A percentile compares a stretch with the other conserved stretches of the same genome.
These are phyloP conservation scores for Colletotrichum endophyticum DNA, from an alignment of 2,329 filamentous ascomycete species.

Conservation along the genomic window DNA sequence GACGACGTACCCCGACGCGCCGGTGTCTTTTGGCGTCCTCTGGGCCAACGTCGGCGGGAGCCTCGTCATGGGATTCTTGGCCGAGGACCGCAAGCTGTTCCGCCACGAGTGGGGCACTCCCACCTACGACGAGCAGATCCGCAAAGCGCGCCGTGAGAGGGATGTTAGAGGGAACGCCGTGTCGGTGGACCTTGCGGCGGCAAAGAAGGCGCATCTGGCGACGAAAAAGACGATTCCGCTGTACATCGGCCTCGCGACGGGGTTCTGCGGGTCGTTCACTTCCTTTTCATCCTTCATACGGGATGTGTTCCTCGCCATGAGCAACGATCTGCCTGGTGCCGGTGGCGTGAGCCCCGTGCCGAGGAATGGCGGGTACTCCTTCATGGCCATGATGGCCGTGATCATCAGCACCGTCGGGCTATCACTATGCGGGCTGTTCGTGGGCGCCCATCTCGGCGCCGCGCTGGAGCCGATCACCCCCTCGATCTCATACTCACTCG, in stretches of 20 bases:
- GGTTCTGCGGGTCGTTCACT: slow-evolving; percentile 89
- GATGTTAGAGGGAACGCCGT: slow-evolving; percentile 44
- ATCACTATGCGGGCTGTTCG: slow-evolving; percentile 70
- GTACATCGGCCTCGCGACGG: slow-evolving; percentile 85
- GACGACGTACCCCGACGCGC: slow-evolving; percentile 79
- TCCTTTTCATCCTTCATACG: slow-evolving; percentile 88
- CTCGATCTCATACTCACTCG: slow-evolving; percentile 60
- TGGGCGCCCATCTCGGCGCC: slow-evolving; percentile 78
- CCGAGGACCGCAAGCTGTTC: slow-evolving; percentile 80
- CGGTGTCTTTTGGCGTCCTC: slow-evolving; percentile 73
- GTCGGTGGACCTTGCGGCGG: slow-evolving; percentile 43
- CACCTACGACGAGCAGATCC: slow-evolving; percentile 39
- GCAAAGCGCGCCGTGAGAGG: slow-evolving; percentile 36
- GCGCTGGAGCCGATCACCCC: slow-evolving; percentile 63
- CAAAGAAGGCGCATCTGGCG: slow-evolving; percentile 63
- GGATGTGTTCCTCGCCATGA: slow-evolving; percentile 79
- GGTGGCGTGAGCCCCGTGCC: slow-evolving; percentile 35
- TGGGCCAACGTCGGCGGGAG: slow-evolving; percentile 91
- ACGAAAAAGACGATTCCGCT: slow-evolving; percentile 86
- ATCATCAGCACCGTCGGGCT: slow-evolving; percentile 75
- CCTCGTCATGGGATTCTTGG: slow-evolving; percentile 83
- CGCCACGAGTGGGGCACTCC: slow-evolving; percentile 66
- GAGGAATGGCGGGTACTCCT: slow-evolving; percentile 77
- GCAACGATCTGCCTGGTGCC: slow-evolving; percentile 67
- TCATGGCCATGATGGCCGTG: slow-evolving; percentile 81